These are phyloP conservation scores for Rhynchosporium graminicola DNA, from an alignment of 2,329 filamentous ascomycete genomes.

Conservation along the genomic window DNA sequence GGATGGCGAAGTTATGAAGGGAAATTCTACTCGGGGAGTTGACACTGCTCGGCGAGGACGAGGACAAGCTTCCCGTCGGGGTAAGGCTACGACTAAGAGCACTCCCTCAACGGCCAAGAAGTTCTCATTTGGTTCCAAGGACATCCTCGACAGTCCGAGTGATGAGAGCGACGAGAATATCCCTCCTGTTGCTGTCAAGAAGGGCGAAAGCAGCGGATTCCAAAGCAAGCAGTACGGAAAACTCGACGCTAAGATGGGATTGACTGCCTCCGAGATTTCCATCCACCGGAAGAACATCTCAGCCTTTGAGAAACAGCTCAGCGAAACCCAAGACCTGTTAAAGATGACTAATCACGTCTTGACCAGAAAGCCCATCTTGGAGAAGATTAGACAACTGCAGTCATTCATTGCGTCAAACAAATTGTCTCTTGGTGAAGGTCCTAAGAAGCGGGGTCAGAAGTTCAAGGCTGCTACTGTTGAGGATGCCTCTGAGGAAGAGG, in stretches of 20 bases:
- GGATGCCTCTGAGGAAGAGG: background rate
- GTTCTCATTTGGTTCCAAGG: background rate
- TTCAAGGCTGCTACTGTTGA: conserved; percentile 7
- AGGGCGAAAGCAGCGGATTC: background rate
- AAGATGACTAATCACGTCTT: background rate
- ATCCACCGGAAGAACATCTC: background rate
- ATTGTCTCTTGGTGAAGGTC: background rate
- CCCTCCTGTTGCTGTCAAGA: background rate
- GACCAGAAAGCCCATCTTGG: background rate
- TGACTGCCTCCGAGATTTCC: background rate
- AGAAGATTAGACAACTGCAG: background rate
- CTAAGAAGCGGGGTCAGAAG: background rate
- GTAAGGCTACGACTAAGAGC: background rate
- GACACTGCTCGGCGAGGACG: background rate
- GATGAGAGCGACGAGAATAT: background rate
- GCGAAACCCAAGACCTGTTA: background rate
- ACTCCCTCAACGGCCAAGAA: background rate
- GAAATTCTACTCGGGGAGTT: background rate
- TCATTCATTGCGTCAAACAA: background rate
- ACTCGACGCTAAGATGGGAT: background rate
- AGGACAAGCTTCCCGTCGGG: background rate
- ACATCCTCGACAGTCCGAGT: too few species aligned
- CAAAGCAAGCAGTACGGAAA: background rate
- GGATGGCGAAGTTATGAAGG: background rate
- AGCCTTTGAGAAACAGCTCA: background rate